These are phyloP conservation scores for Exophiala alcalophila DNA, from an alignment of 2,329 filamentous ascomycete species.

Conservation along the genomic window DNA sequence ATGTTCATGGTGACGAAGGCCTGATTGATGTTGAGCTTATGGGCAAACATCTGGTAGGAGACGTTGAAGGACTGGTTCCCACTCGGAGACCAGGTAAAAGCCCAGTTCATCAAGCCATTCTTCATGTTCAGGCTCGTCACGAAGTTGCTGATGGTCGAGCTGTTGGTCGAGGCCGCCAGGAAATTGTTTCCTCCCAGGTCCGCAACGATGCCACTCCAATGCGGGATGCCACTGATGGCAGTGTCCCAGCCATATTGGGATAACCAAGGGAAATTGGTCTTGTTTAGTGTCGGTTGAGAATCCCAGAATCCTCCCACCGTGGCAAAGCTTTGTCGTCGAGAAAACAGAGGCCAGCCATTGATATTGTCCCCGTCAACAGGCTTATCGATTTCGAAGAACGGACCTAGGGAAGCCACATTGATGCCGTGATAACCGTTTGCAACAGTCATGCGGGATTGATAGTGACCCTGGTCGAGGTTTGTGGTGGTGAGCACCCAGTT, in stretches of 20 bases:
- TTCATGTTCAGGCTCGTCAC: constrained; percentile 60
- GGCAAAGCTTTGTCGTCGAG: constrained; percentile 61
- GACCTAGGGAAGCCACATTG: constrained; percentile 60
- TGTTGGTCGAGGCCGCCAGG: constrained; percentile 60
- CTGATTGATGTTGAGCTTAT: constrained; percentile 62
- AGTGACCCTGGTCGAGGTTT: constrained; percentile 55
- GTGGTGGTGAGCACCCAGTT: constrained; percentile 57
- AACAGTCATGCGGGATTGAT: constrained; percentile 58
- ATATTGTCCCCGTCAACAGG: constrained; percentile 52
- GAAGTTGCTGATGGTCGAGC: constrained; percentile 59
- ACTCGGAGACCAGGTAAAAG: constrained; percentile 63
- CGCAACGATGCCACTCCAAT: constrained; percentile 62
- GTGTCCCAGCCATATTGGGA: constrained; percentile 68
- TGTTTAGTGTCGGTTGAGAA: constrained; percentile 56
- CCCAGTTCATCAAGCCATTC: constrained; percentile 62
- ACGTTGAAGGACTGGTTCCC: constrained; percentile 53
- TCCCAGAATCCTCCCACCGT: constrained; percentile 68
- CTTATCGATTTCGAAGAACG: constrained; percentile 60
- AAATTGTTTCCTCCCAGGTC: constrained; percentile 53
- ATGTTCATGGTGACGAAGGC: constrained; percentile 61
- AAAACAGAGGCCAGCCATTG: constrained; percentile 67
- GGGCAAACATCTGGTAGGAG: constrained; percentile 63
- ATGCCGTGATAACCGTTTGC: constrained; percentile 66
- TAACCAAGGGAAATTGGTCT: constrained; percentile 66
- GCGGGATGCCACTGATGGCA: constrained; percentile 68